These are phyloP conservation scores for Marchantia paleacea DNA, from an alignment of 225 moss, liverwort and hornwort genomes.

Conservation along the genomic window DNA sequence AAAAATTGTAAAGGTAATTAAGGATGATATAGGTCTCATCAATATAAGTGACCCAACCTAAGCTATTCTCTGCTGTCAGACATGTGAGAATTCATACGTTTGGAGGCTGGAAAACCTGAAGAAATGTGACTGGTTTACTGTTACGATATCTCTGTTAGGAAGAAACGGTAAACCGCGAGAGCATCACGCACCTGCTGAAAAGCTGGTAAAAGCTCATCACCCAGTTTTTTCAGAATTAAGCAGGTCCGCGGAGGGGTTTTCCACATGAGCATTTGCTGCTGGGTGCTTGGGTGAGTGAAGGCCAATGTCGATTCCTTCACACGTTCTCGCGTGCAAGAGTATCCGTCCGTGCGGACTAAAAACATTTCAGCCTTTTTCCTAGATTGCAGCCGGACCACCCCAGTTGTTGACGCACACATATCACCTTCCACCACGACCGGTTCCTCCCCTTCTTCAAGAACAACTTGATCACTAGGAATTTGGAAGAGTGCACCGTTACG, in stretches of 20 bases:
- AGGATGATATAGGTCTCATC: too few relatives aligned
- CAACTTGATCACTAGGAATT: constrained; percentile 27
- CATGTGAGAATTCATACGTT: neutral
- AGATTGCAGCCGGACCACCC: constrained; percentile 88
- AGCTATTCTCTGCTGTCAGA: neutral
- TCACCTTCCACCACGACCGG: constrained; percentile 56
- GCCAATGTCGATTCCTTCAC: constrained; percentile 95
- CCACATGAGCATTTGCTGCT: constrained; percentile 99
- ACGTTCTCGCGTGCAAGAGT: constrained; percentile 84
- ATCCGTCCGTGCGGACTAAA: constrained; percentile 87
- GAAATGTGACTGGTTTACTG: neutral
- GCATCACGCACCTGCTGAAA: constrained; percentile 43
- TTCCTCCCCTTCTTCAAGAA: constrained; percentile 31
- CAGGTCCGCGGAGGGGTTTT: constrained; percentile 81
- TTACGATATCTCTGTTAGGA: neutral
- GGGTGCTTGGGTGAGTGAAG: constrained; percentile 92
- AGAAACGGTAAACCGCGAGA: neutral
- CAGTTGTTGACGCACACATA: constrained; percentile 95
- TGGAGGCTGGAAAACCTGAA: neutral
- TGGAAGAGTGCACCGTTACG: constrained; percentile 45
- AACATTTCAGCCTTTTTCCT: constrained; percentile 96
- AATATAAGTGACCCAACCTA: neutral
- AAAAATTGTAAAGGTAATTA: too few relatives aligned
- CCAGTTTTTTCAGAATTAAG: constrained; percentile 78
- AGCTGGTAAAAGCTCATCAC: constrained; percentile 67